phyloP scores from a whole-genome alignment of 140 eudicot species.

The Ambrosia hybrid region DNA sequence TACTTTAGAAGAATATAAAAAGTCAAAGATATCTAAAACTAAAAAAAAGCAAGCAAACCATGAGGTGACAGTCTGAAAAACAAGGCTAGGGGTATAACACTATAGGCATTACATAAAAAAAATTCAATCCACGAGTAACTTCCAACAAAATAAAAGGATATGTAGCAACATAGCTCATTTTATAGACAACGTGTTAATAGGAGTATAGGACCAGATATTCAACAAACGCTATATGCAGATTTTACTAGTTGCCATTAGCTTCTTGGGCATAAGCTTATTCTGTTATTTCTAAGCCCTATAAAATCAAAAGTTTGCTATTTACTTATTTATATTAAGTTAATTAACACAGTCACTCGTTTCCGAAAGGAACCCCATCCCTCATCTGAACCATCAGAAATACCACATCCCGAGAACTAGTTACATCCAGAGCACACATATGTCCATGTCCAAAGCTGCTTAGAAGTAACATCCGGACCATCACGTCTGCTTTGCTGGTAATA shows the following conservation, averaged over 20 bases:
- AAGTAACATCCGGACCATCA: too few species aligned
- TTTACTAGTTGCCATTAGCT: background rate
- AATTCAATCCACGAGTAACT: background rate
- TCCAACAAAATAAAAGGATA: slow-evolving; percentile 1
- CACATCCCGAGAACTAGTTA: too few species aligned
- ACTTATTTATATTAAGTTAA: background rate
- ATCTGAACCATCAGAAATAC: too few species aligned
- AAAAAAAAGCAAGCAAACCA: slow-evolving; percentile 10
- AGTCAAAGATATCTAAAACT: background rate
- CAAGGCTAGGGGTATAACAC: background rate
- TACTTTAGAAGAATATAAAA: too few species aligned
- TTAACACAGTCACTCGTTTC: background rate
- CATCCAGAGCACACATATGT: too few species aligned
- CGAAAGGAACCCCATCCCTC: background rate
- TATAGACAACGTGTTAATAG: slow-evolving; percentile 3
- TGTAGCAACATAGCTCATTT: background rate
- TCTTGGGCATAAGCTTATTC: background rate
- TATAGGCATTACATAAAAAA: slow-evolving; percentile 1
- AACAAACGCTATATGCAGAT: background rate
- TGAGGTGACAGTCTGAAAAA: background rate
- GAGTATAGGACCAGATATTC: background rate
- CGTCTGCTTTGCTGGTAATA: too few species aligned
- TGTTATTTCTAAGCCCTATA: slow-evolving; percentile 5
- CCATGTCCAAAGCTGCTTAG: too few species aligned
- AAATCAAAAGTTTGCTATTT: background rate